These are phyloP conservation scores for Raffaelea albimanens DNA, from an alignment of 2,329 filamentous ascomycete species.

Conservation along the genomic window DNA sequence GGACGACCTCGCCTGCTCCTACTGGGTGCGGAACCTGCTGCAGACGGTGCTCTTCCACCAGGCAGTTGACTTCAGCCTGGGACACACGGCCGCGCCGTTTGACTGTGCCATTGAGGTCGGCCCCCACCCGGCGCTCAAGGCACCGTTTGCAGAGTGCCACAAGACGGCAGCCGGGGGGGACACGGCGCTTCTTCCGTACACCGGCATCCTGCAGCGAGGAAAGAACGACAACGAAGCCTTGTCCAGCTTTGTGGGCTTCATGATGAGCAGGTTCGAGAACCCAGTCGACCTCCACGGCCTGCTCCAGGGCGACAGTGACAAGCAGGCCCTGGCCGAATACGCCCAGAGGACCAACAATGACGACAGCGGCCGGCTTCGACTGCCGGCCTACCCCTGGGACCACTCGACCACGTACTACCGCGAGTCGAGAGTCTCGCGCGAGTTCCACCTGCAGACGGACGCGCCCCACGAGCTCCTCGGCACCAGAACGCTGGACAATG, in stretches of 20 bases:
- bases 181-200: too few relatives aligned
- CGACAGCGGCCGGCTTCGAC: not conserved
- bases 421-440: not conserved
- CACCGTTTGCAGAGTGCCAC: too few relatives aligned
- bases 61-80: slow-evolving; percentile 16
- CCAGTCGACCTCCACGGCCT: too few relatives aligned
- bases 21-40: slow-evolving; percentile 26
- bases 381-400: not conserved
- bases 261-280: too few relatives aligned
- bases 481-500: not conserved
- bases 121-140: slow-evolving; percentile 15
- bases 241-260: too few relatives aligned
- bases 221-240: too few relatives aligned
- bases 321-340: too few relatives aligned
- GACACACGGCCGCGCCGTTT: not conserved
- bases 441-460: not conserved
- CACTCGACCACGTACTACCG: not conserved
- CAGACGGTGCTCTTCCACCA: slow-evolving; percentile 27
- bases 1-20: not conserved
- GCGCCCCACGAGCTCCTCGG: not conserved
- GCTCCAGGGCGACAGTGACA: too few relatives aligned
- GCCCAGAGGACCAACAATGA: too few relatives aligned
- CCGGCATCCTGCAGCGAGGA: too few relatives aligned
- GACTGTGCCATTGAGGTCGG: slow-evolving; percentile 8
- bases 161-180: too few relatives aligned